Base-by-base conservation (phyloP, 2,329 filamentous ascomycete genomes). In the Metarhizium rileyi region DNA sequence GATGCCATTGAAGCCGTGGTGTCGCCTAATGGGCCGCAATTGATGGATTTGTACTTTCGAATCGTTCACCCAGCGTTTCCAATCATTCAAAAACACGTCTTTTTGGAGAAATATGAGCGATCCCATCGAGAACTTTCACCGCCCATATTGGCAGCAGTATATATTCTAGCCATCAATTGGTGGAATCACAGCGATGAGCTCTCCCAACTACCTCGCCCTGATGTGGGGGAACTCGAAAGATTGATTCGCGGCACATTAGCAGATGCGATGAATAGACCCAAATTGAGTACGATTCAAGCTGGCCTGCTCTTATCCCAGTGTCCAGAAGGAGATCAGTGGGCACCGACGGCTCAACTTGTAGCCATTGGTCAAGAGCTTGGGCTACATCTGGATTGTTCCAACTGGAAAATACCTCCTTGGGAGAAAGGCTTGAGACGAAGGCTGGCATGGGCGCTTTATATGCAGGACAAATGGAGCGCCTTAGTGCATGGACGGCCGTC, bases 381-480 rank as follows among this genome's bases (percentile, higher is more conserved):
- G 44, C 72, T 96, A 36, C 90, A 96, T 64, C 80, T 95, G 38
- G 89, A 95, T 66, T 95, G 89, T 69, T 81, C 84, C 5, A 74
- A 75, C 47, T 95, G 90, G 90, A 87, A 87, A 53, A 91, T 95
- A 48, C 87, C 90, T 26, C 76, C 77, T 0, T 95, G 90, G 89
- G 90, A 95, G 65, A 85, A 86, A 57, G 86, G 88, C 0, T 66
- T 95, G 51, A 78, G 90, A 53, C 93, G 91, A 64, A 80, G 90
- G 45, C 77, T 95, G 40, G 89, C 88, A 1, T 95, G 90, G 90
- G 90, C 87, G 2, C 68, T 95, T 46, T 95, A 93, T 64, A 91
- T 94, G 84, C 89, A 95, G 68, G 90, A 96, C 67, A 94, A 78
- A 66, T 95, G 90, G 90, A 87, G 86, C 16, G 84, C 89, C 2